Conservation (phyloP, 257 asterid species). For the Solanum sparsipilum region DNA sequence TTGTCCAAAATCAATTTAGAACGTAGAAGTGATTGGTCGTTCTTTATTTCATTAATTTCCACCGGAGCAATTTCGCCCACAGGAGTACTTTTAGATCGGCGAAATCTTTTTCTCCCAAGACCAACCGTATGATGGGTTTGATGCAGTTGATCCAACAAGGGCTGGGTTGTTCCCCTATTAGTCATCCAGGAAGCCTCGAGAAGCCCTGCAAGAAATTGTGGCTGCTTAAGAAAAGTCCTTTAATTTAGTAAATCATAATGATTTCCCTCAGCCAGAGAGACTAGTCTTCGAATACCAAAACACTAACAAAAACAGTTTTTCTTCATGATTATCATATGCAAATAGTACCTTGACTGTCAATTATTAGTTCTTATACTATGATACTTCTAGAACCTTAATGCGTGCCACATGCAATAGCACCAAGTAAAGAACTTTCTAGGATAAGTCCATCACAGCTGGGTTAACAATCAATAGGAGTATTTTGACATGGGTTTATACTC, state of each 20-base stretch:
- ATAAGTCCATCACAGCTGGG: not conserved
- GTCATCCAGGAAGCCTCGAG: not conserved
- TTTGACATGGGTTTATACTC: not conserved
- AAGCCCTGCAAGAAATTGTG: not conserved
- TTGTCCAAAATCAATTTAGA: slow-evolving; percentile 27
- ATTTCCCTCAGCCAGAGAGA: not conserved
- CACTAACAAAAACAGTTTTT: not conserved
- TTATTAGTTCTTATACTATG: not conserved
- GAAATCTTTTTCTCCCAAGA: slow-evolving; percentile 36
- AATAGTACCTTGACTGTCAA: not conserved
- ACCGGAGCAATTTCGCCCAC: slow-evolving; percentile 30
- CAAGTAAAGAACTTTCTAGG: not conserved
- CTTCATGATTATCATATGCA: not conserved
- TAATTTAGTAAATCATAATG: not conserved
- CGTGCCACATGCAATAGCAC: not conserved
- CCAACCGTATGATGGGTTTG: slow-evolving; percentile 8
- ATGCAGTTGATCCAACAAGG: slow-evolving; percentile 8
- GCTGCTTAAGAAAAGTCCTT: not conserved
- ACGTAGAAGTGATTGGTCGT: slow-evolving; percentile 1
- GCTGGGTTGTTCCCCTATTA: slow-evolving; percentile 9
- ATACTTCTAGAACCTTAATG: not conserved
- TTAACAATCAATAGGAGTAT: not conserved
- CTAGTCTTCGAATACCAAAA: not conserved
- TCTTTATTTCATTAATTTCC: slow-evolving; percentile 23
- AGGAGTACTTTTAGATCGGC: slow-evolving; percentile 80